Evolutionary conservation across 176 grass and related monocot genomes (phyloP).

Genomic region (Pontederia crassipes): DNA sequence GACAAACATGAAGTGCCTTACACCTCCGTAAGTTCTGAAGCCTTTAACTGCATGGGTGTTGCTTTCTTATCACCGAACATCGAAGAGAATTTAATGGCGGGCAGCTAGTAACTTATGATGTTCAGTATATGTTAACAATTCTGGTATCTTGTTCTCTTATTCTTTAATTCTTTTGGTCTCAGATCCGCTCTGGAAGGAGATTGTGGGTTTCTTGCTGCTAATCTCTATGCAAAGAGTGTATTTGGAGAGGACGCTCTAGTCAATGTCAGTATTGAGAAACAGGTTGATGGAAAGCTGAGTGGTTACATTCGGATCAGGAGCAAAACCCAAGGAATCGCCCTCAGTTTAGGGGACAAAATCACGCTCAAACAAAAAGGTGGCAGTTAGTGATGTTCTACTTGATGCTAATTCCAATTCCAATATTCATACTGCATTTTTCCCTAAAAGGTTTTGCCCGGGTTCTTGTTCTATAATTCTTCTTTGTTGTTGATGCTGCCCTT

Average conservation of each 20-base stretch:
- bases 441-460: too few relatives aligned
- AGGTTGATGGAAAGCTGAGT: constrained; percentile 24
- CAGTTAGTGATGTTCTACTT: neutral
- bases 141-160: neutral
- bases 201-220: constrained; percentile 16
- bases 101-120: constrained; percentile 2
- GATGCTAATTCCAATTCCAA: too few relatives aligned
- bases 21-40: constrained; percentile 2
- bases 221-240: constrained; percentile 4
- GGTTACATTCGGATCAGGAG: constrained; percentile 30
- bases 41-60: neutral
- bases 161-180: constrained; percentile 7
- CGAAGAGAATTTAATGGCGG: neutral
- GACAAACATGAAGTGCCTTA: constrained; percentile 11
- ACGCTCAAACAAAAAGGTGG: constrained; percentile 1
- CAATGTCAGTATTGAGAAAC: constrained; percentile 20
- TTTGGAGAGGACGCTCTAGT: constrained; percentile 7
- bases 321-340: constrained; percentile 27
- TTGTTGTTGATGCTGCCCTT: too few relatives aligned
- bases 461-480: too few relatives aligned
- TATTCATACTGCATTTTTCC: too few relatives aligned
- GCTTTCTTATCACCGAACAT: neutral
- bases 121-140: neutral
- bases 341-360: constrained; percentile 9
- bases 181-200: constrained; percentile 24